Base-by-base conservation (phyloP, 2,329 filamentous ascomycete species). In the Colletotrichum liriopes region DNA sequence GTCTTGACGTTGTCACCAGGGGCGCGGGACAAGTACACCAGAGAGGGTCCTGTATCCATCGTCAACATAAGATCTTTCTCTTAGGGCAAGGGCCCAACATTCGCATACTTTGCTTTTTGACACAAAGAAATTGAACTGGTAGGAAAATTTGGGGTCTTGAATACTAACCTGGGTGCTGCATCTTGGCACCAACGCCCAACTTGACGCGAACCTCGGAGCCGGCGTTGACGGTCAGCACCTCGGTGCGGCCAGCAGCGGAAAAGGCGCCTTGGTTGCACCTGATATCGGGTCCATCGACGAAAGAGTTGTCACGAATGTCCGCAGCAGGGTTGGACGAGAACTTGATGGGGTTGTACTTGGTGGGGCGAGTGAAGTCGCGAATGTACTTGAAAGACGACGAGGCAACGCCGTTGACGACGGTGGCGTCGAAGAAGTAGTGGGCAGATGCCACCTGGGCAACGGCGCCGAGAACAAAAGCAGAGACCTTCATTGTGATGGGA, bases 191-290 rank as follows among this genome's bases (percentile, higher is more conserved):
- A 26, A 73, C 69, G 35, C 70, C 74, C 6, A 76, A 72, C 47
- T 73, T 74, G 66, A 77, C 74, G 54, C 71, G 67, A 41, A 78
- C 68, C 35, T 77, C 75, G 23, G 47, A 45, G 43, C 77, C 77
- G 43, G 77, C 77, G 18, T 56, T 75, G 20, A 78, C 75, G 43
- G 73, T 75, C 69, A 78, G 73, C 51, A 76, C 75, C 29, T 78
- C 39, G 49, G 73, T 76, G 60, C 67, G 68, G 47, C 68, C 73
- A 23, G 74, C 74, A 51, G 71, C 72, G 52, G 66, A 55, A 71
- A 77, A 77, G 63, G 76, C 78, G 43, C 78, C 78, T 70, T 79
- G 74, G 73, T 80, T 80, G 76, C 78, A 79, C 47, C 76, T 75
- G 52, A 76, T 74, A 63, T 80, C 78, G 61, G 71, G 69, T 3